Conservation (phyloP, 2,329 filamentous ascomycete genomes). For the Scopulariopsis brevicaulis region DNA sequence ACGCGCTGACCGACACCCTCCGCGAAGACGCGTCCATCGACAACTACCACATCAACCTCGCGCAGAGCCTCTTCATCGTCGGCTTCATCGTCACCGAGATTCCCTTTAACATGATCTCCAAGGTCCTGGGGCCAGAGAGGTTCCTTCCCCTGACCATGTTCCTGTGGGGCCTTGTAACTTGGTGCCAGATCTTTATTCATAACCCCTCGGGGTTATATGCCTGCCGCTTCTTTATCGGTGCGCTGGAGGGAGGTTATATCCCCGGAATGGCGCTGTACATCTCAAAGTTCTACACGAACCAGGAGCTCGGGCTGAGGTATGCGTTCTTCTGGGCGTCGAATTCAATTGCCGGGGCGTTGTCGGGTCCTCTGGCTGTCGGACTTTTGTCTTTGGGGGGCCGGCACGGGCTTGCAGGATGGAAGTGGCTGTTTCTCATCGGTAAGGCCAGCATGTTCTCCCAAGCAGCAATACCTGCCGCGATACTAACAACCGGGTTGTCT, state of each 20-base stretch:
- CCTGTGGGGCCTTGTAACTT: conserved; percentile 16
- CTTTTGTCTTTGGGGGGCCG: conserved; percentile 14
- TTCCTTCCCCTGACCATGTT: conserved; percentile 17
- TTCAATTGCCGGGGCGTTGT: conserved; percentile 14
- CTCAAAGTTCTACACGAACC: conserved; percentile 16
- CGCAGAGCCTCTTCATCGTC: conserved; percentile 35
- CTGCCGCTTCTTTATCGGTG: conserved; percentile 16
- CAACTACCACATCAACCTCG: conserved; percentile 38
- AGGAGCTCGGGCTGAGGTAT: conserved; percentile 15
- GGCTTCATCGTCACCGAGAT: conserved; percentile 34
- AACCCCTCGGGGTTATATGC: conserved; percentile 13
- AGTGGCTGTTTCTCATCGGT: conserved; percentile 19
- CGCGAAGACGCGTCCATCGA: conserved; percentile 33
- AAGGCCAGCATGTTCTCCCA: conserved; percentile 2
- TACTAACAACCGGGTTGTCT: conserved; percentile 4
- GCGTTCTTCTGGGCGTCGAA: conserved; percentile 19
- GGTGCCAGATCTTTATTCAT: conserved; percentile 16
- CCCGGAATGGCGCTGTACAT: conserved; percentile 18
- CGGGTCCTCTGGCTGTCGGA: conserved; percentile 15
- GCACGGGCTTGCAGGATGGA: conserved; percentile 15
- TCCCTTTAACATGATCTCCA: conserved; percentile 17
- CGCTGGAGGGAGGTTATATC: conserved; percentile 19
- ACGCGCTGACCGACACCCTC: conserved; percentile 38
- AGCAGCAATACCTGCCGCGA: neutral
- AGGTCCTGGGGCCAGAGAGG: conserved; percentile 14